These are phyloP conservation scores for Metarhizium guizhouense DNA, from an alignment of 2,329 filamentous ascomycete species.

Conservation along the genomic window DNA sequence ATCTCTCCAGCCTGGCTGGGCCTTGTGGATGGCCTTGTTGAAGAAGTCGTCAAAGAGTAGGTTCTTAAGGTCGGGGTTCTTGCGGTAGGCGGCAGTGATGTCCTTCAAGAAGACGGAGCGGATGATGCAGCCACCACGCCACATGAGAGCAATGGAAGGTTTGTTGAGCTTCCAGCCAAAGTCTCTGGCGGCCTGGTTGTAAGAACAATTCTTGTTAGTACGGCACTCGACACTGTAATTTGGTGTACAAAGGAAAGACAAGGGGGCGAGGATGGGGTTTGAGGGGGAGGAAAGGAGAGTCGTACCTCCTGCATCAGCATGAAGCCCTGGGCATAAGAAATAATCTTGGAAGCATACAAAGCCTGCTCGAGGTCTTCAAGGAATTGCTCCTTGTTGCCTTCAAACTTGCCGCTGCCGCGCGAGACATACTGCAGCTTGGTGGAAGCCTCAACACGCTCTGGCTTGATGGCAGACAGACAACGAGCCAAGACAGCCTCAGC, in stretches of 20 bases:
- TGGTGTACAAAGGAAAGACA: not conserved
- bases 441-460: constrained; percentile 78
- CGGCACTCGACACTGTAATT: not conserved
- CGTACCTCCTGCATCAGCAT: constrained; percentile 98
- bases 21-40: constrained; percentile 97
- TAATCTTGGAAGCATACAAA: constrained; percentile 98
- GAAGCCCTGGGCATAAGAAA: constrained; percentile 99
- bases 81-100: constrained; percentile 95
- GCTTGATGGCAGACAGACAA: constrained; percentile 90
- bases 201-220: not conserved
- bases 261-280: too few relatives aligned
- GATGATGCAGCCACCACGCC: constrained; percentile 99
- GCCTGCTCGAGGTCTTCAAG: constrained; percentile 97
- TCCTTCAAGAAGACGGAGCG: constrained; percentile 99
- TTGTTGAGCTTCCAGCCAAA: constrained; percentile 99
- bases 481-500: constrained; percentile 94
- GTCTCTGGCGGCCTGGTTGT: constrained; percentile 73
- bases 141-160: constrained; percentile 99
- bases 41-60: constrained; percentile 98
- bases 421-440: constrained; percentile 65
- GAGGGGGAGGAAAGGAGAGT: not conserved
- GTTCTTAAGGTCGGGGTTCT: constrained; percentile 92
- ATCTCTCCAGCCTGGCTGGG: constrained; percentile 86
- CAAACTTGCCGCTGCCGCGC: constrained; percentile 63
- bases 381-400: constrained; percentile 87